These are phyloP conservation scores for Penicillium daleae DNA, from an alignment of 495 filamentous ascomycete species.

Conservation along the genomic window DNA sequence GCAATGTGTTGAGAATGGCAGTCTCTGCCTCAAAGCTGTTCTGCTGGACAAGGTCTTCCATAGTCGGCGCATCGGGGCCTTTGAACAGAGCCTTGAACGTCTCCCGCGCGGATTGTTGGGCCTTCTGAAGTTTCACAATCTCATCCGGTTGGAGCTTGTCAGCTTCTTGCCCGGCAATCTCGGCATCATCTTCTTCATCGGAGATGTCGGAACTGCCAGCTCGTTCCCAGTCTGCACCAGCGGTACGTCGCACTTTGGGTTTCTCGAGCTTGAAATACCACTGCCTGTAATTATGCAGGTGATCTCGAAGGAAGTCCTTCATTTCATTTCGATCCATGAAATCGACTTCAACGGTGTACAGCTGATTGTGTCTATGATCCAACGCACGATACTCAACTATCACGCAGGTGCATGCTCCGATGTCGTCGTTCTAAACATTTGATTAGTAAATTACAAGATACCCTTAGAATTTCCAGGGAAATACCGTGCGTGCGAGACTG, in stretches of 20 bases:
- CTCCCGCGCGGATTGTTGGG: not conserved
- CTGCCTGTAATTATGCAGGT: conserved; percentile 26
- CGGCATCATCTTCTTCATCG: not conserved
- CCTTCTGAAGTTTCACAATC: not conserved
- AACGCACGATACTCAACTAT: conserved; percentile 36
- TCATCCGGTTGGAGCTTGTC: not conserved
- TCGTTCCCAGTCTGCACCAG: not conserved
- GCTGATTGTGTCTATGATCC: conserved; percentile 20
- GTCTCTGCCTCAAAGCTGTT: not conserved
- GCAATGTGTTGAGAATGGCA: not conserved
- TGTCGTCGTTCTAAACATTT: conserved; percentile 28
- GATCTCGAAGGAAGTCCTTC: conserved; percentile 30
- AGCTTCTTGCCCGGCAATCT: no score
- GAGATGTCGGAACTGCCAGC: not conserved
- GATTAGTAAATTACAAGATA: not conserved
- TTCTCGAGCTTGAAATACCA: conserved; percentile 17
- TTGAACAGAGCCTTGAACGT: not conserved
- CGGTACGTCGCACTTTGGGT: conserved; percentile 7
- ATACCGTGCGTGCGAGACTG: conserved; percentile 34
- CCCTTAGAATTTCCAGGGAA: not conserved
- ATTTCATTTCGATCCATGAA: conserved; percentile 32
- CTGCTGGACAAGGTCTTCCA: not conserved
- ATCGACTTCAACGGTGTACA: conserved; percentile 35
- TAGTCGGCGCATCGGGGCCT: not conserved
- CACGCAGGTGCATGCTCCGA: conserved; percentile 38